Evolutionary conservation across 2,329 filamentous ascomycete genomes (phyloP).

Genomic region (Daldinia eschscholtzii): DNA sequence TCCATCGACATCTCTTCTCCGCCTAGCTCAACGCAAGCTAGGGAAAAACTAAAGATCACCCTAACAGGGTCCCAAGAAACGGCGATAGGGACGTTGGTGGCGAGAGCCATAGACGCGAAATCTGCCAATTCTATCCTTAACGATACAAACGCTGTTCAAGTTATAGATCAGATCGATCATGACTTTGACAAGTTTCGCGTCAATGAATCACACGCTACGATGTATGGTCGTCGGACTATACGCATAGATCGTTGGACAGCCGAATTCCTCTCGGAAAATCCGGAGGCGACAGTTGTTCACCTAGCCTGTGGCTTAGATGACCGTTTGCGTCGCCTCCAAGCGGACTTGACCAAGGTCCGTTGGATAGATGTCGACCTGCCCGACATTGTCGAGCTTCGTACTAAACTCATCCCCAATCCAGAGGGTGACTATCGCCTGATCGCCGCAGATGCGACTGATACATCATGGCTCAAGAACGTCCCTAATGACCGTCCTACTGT

Average conservation of each 20-base stretch:
- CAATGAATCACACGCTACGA: slow-evolving; percentile 29
- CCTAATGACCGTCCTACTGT: slow-evolving; percentile 51
- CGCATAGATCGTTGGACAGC: slow-evolving; percentile 47
- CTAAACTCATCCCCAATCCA: slow-evolving; percentile 44
- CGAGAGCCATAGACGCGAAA: slow-evolving; percentile 44
- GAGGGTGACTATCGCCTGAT: slow-evolving; percentile 49
- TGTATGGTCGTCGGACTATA: slow-evolving; percentile 35
- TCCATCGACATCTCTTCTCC: background rate
- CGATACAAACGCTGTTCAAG: slow-evolving; percentile 39
- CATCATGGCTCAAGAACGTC: slow-evolving; percentile 50
- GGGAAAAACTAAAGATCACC: slow-evolving; percentile 37
- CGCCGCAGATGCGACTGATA: slow-evolving; percentile 46
- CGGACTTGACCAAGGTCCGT: slow-evolving; percentile 41
- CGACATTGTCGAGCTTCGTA: slow-evolving; percentile 53
- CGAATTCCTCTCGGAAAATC: slow-evolving; percentile 47
- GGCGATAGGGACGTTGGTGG: slow-evolving; percentile 45
- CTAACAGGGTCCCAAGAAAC: slow-evolving; percentile 46
- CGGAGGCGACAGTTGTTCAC: slow-evolving; percentile 49
- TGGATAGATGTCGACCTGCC: slow-evolving; percentile 56
- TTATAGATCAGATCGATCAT: slow-evolving; percentile 45
- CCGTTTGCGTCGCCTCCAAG: slow-evolving; percentile 47
- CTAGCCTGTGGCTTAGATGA: slow-evolving; percentile 53
- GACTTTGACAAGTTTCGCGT: slow-evolving; percentile 43
- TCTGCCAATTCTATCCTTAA: slow-evolving; percentile 42
- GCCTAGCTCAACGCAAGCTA: background rate